phyloP scores from a whole-genome alignment of 305 asterid genomes.

The Rubia balearica region DNA sequence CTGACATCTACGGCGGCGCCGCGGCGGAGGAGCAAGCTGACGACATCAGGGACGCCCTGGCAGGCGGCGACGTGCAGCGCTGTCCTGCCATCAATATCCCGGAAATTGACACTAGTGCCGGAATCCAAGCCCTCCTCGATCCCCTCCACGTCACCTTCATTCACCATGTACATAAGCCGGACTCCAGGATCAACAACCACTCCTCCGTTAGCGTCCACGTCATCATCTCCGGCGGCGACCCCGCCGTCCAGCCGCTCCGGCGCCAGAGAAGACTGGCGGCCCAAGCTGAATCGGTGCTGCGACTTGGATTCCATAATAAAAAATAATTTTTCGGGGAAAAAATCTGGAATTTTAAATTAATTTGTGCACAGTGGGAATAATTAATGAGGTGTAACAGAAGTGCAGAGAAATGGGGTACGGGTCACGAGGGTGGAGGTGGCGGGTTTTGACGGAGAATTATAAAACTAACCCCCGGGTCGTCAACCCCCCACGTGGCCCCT shows the following conservation, averaged over 20 bases:
- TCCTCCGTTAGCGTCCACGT: slow-evolving; percentile 16
- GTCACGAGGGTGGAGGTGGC: too few relatives aligned
- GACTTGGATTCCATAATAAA: slow-evolving; percentile 43
- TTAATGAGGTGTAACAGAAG: too few relatives aligned
- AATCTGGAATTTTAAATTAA: too few relatives aligned
- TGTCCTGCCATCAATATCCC: slow-evolving; percentile 67
- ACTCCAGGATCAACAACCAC: slow-evolving; percentile 52
- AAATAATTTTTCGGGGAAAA: not conserved
- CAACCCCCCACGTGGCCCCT: too few relatives aligned
- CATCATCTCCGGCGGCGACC: not conserved
- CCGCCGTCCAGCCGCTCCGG: slow-evolving; percentile 23
- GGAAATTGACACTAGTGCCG: slow-evolving; percentile 52
- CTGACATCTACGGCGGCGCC: slow-evolving; percentile 48
- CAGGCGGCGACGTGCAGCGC: slow-evolving; percentile 84
- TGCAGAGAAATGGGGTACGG: too few relatives aligned
- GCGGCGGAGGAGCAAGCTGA: slow-evolving; percentile 44
- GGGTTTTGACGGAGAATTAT: too few relatives aligned
- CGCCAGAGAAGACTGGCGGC: slow-evolving; percentile 54
- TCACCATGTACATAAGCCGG: slow-evolving; percentile 64
- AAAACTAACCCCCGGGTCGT: too few relatives aligned
- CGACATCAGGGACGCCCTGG: slow-evolving; percentile 62
- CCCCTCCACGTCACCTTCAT: slow-evolving; percentile 76
- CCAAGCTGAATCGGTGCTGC: slow-evolving; percentile 51
- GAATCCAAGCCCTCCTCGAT: slow-evolving; percentile 59
- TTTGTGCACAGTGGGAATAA: too few relatives aligned